phyloP scores from a whole-genome alignment of 805 yeast genomes.

The Ogataea pignaliae region DNA sequence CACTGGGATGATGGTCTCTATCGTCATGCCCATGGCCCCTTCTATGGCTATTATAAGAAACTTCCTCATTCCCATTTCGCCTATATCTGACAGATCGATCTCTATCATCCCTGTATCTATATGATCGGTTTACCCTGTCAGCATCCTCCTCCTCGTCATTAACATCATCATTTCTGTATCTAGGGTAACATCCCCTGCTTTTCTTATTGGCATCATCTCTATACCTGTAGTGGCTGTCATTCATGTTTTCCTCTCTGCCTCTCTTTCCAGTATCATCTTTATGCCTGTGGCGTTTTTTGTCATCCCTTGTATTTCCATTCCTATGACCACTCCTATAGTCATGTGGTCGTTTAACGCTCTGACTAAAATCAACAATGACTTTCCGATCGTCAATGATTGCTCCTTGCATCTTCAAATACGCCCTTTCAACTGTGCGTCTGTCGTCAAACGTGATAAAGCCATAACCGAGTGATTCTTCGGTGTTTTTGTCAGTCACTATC shows the following conservation, averaged over 20 bases:
- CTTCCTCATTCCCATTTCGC: no score
- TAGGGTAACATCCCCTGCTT: no score
- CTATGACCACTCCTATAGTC: background rate
- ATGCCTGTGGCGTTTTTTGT: background rate
- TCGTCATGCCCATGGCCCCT: background rate
- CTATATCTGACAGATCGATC: background rate
- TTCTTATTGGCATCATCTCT: no score
- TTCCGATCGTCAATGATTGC: constrained; percentile 61
- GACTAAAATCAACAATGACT: constrained; percentile 66
- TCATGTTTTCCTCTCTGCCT: no score
- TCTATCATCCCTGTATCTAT: background rate
- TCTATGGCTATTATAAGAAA: background rate
- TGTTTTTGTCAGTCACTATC: constrained; percentile 42
- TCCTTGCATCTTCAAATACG: constrained; percentile 57
- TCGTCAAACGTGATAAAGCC: constrained; percentile 58
- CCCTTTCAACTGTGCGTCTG: constrained; percentile 50
- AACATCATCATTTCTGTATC: no score
- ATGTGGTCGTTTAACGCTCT: constrained; percentile 44
- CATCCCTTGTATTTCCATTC: background rate
- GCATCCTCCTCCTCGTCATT: no score
- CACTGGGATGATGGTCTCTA: background rate
- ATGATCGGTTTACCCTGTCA: no score
- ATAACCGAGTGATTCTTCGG: constrained; percentile 51
- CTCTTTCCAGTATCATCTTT: background rate
- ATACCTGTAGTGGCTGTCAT: no score